These are phyloP conservation scores for Psilocybe azurescens DNA, from an alignment of 768 basidiomycete genomes.

Conservation along the genomic window DNA sequence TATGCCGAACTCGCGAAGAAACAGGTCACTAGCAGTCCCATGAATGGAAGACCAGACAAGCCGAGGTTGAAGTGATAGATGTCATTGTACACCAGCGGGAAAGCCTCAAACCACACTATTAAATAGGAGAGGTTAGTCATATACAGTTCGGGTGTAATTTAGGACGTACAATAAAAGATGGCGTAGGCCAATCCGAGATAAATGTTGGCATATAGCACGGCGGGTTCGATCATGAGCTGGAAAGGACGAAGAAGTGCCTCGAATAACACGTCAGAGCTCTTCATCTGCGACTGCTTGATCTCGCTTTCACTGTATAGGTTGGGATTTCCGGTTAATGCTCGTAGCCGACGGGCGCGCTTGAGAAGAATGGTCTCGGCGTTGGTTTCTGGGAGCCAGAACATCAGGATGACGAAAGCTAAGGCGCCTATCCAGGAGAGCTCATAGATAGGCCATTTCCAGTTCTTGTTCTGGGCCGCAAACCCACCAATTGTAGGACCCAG, in stretches of 20 bases:
- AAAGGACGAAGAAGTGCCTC: conserved; percentile 3
- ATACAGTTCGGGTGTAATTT: not conserved
- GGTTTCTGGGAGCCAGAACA: conserved; percentile 2
- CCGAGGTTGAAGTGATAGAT: conserved; percentile 11
- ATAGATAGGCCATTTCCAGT: too few relatives aligned
- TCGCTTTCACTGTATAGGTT: conserved; percentile 7
- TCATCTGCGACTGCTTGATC: conserved; percentile 3
- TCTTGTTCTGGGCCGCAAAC: too few relatives aligned
- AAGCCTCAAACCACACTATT: conserved; percentile 10
- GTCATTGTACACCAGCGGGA: conserved; percentile 3
- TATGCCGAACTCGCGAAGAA: not conserved
- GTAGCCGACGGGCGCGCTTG: not conserved
- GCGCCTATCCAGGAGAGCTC: too few relatives aligned
- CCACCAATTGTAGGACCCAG: too few relatives aligned
- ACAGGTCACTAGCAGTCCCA: conserved; percentile 1
- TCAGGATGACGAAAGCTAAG: not conserved
- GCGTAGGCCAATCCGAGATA: conserved; percentile 4
- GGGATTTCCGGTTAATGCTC: not conserved
- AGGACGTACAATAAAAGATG: conserved; percentile 1
- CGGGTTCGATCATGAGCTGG: conserved; percentile 9
- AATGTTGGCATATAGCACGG: not conserved
- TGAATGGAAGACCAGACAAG: conserved; percentile 1
- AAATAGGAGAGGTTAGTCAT: not conserved
- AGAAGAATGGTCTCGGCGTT: conserved; percentile 8
- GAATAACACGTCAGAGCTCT: not conserved